Conservation (phyloP, 2,329 filamentous ascomycete species). For the Bimuria novae-zelandiae region DNA sequence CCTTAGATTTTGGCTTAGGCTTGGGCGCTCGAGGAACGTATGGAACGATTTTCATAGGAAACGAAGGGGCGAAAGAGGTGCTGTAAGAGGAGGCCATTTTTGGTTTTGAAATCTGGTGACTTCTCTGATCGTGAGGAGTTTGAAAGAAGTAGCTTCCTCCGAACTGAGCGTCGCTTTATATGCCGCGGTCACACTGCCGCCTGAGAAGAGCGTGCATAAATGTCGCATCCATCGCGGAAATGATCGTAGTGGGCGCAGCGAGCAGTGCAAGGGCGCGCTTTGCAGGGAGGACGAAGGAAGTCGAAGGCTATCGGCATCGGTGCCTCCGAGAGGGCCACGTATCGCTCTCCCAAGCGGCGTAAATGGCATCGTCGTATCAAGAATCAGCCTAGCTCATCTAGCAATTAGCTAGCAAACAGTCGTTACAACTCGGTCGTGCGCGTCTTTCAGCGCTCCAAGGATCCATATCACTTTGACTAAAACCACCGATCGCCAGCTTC, state of each 20-base stretch:
- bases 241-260: background rate
- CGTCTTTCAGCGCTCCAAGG: slow-evolving; percentile 13
- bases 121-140: background rate
- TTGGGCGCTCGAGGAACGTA: background rate
- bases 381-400: slow-evolving; percentile 12
- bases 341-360: slow-evolving; percentile 11
- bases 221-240: background rate
- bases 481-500: slow-evolving; percentile 14
- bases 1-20: slow-evolving; percentile 8
- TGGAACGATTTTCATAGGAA: background rate
- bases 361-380: slow-evolving; percentile 11
- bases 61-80: background rate
- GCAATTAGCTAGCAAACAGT: slow-evolving; percentile 9
- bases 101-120: background rate
- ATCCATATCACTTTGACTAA: slow-evolving; percentile 15
- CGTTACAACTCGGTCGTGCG: slow-evolving; percentile 8
- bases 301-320: too few relatives aligned
- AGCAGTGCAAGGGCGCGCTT: background rate
- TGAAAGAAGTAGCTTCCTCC: background rate
- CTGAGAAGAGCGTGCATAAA: background rate
- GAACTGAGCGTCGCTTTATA: background rate
- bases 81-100: background rate
- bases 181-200: background rate
- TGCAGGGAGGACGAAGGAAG: too few relatives aligned
- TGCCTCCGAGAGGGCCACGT: background rate